These are phyloP conservation scores for Pseudocercospora crystallina DNA, from an alignment of 2,329 filamentous ascomycete genomes.

Conservation along the genomic window DNA sequence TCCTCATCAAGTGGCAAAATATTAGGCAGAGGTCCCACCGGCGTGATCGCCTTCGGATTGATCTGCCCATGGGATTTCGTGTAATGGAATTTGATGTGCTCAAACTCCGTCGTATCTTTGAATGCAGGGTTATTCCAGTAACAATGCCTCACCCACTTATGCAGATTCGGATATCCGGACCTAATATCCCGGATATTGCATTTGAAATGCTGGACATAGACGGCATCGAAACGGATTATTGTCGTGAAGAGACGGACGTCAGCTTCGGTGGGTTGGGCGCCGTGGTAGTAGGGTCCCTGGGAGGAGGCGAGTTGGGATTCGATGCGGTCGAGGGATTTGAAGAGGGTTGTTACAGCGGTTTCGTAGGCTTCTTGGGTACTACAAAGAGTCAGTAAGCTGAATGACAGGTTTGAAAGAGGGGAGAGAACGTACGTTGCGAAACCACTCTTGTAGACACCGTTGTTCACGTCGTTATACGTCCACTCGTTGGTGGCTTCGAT, in stretches of 20 bases:
- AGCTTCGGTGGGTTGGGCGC: constrained; percentile 48
- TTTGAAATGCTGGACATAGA: constrained; percentile 63
- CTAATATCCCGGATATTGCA: constrained; percentile 85
- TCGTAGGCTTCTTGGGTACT: constrained; percentile 51
- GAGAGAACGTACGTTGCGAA: constrained; percentile 44
- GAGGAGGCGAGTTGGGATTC: constrained; percentile 44
- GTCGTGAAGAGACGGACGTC: constrained; percentile 57
- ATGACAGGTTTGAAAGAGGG: background rate
- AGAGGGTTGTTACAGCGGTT: constrained; percentile 47
- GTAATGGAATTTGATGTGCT: constrained; percentile 88
- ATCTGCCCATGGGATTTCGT: constrained; percentile 66
- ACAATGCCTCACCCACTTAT: constrained; percentile 46
- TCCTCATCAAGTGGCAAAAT: constrained; percentile 77
- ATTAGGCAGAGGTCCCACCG: constrained; percentile 79
- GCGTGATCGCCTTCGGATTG: constrained; percentile 70
- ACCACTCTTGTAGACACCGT: constrained; percentile 53
- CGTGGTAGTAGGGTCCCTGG: constrained; percentile 49
- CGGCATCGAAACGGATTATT: constrained; percentile 60
- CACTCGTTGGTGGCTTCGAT: constrained; percentile 54
- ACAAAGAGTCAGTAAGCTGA: background rate
- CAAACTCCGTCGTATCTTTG: constrained; percentile 79
- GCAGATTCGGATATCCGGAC: constrained; percentile 75
- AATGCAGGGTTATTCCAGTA: constrained; percentile 85
- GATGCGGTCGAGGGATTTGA: constrained; percentile 49
- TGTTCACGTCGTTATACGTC: constrained; percentile 55